These are phyloP conservation scores for Candida maesae DNA, from an alignment of 805 yeast species.

Conservation along the genomic window DNA sequence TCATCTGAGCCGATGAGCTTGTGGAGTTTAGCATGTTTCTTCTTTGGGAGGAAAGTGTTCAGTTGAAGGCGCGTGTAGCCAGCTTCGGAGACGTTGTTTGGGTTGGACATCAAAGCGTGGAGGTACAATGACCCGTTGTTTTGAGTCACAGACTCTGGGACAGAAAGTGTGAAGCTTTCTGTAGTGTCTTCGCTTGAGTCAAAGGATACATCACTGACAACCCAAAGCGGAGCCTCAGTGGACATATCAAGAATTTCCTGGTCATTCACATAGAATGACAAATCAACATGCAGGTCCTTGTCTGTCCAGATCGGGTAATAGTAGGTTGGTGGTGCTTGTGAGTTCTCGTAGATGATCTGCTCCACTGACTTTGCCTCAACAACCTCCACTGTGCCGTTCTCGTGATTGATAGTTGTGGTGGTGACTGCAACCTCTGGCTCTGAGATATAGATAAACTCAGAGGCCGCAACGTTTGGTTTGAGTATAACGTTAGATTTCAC, in stretches of 20 bases:
- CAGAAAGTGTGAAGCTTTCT: slow-evolving; percentile 8
- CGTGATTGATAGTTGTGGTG: slow-evolving; percentile 4
- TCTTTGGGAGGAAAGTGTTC: slow-evolving; percentile 29
- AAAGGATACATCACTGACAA: slow-evolving; percentile 8
- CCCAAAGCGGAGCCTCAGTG: slow-evolving; percentile 4
- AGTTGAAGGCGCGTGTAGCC: slow-evolving; percentile 25
- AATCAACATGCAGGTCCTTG: slow-evolving; percentile 13
- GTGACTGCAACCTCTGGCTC: slow-evolving; percentile 14
- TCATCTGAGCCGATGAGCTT: slow-evolving; percentile 27
- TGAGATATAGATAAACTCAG: slow-evolving; percentile 11
- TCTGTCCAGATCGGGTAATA: slow-evolving; percentile 22
- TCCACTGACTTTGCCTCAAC: slow-evolving; percentile 16
- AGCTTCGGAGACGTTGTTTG: slow-evolving; percentile 17
- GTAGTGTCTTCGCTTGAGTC: slow-evolving; percentile 13
- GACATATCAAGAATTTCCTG: slow-evolving; percentile 6
- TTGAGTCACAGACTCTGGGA: slow-evolving; percentile 21
- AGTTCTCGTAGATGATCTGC: slow-evolving; percentile 25
- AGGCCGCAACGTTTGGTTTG: slow-evolving; percentile 1
- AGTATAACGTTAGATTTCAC: neutral
- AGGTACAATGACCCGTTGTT: slow-evolving; percentile 33
- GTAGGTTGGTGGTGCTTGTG: slow-evolving; percentile 17
- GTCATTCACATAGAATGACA: slow-evolving; percentile 25
- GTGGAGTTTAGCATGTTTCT: slow-evolving; percentile 27
- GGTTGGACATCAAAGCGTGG: slow-evolving; percentile 28
- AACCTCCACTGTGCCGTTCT: slow-evolving; percentile 12